Conservation (phyloP, 2,329 filamentous ascomycete species). For the Venturia asperata region DNA sequence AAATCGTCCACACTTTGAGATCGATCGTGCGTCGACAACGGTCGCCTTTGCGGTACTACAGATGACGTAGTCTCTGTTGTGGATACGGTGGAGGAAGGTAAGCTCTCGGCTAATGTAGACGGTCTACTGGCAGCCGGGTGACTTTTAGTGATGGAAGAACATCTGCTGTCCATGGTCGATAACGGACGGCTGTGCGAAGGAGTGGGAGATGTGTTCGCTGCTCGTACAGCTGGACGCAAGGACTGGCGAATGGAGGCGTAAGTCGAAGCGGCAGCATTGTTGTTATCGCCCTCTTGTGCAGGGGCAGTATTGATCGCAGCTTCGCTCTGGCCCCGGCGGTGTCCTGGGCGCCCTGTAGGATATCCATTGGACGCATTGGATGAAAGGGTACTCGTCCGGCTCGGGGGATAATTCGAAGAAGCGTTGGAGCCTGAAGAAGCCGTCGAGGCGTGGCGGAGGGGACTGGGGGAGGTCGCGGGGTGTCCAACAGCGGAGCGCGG, state of each 20-base stretch:
- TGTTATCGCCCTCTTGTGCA: slow-evolving; percentile 39
- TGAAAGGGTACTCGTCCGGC: slow-evolving; percentile 61
- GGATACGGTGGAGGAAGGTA: not conserved
- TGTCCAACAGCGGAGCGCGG: slow-evolving; percentile 36
- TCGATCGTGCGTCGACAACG: slow-evolving; percentile 12
- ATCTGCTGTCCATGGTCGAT: not conserved
- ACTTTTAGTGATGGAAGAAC: not conserved
- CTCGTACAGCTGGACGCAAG: slow-evolving; percentile 49
- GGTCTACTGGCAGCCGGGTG: not conserved
- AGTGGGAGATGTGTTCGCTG: slow-evolving; percentile 5
- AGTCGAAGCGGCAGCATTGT: slow-evolving; percentile 51
- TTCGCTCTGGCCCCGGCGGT: slow-evolving; percentile 73
- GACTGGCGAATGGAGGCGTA: slow-evolving; percentile 70
- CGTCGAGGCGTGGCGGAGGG: slow-evolving; percentile 58
- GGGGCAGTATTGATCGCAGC: slow-evolving; percentile 47
- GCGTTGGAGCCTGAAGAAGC: slow-evolving; percentile 64
- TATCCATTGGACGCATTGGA: slow-evolving; percentile 63
- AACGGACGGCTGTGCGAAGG: not conserved
- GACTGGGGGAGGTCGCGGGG: slow-evolving; percentile 37
- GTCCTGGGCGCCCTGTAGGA: slow-evolving; percentile 37
- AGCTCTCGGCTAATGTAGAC: not conserved
- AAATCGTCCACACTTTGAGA: slow-evolving; percentile 50
- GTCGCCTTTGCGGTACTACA: not conserved
- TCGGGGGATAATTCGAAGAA: slow-evolving; percentile 58
- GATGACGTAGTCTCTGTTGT: not conserved